Evolutionary conservation across 176 grass and related monocot species (phyloP).

Genomic region (Miscanthus lutarioriparius): DNA sequence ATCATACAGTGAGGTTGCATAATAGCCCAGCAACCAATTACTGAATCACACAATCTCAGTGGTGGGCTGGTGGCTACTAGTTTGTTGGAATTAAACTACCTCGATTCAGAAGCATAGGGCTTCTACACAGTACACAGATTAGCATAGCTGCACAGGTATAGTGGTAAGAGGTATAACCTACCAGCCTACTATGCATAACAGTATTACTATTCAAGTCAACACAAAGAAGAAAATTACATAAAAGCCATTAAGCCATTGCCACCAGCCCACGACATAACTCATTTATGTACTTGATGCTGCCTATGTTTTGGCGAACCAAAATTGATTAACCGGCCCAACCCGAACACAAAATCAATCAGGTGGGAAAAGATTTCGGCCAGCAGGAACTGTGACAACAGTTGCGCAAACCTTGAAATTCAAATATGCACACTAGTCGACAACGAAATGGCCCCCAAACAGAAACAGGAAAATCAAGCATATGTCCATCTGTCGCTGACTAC

Average conservation of each 20-base stretch:
- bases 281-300: background rate
- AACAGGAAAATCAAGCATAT: slow-evolving; percentile 1
- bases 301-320: background rate
- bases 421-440: background rate
- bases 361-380: background rate
- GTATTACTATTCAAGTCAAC: background rate
- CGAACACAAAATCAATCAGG: background rate
- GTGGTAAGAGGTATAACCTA: background rate
- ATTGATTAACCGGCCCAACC: background rate
- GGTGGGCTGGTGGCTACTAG: background rate
- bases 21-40: background rate
- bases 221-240: background rate
- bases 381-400: background rate
- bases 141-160: background rate
- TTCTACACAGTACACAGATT: background rate
- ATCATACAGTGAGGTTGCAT: background rate
- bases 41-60: background rate
- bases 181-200: background rate
- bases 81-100: background rate
- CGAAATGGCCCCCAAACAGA: background rate
- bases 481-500: background rate
- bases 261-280: background rate
- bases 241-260: background rate
- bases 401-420: background rate
- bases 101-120: background rate